phyloP scores from a whole-genome alignment of 1,284 basidiomycete genomes.

The Kwoniella shivajii region DNA sequence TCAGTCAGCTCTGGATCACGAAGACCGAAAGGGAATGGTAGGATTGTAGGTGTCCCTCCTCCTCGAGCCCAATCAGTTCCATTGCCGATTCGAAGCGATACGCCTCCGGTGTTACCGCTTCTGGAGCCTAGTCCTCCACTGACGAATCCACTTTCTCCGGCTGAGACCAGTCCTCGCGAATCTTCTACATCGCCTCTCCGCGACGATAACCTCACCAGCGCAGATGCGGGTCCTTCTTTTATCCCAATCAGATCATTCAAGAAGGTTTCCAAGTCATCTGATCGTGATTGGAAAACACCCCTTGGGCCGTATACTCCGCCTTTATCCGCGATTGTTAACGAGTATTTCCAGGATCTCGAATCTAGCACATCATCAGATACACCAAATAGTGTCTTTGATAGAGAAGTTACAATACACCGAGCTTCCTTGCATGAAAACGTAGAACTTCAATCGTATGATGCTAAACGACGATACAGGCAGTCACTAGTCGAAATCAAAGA shows the following conservation, averaged over 20 bases:
- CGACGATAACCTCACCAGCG: neutral
- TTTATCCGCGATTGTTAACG: constrained; percentile 3
- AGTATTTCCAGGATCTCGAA: constrained; percentile 6
- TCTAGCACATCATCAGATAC: neutral
- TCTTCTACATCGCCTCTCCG: neutral
- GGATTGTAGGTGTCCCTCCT: neutral
- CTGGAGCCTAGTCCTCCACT: neutral
- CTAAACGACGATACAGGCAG: constrained; percentile 24
- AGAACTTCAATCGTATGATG: constrained; percentile 13
- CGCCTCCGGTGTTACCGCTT: constrained; percentile 1
- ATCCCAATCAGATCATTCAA: constrained; percentile 2
- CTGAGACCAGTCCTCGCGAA: neutral
- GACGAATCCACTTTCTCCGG: neutral
- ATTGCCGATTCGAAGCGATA: neutral
- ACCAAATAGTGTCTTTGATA: neutral
- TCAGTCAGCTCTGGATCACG: neutral
- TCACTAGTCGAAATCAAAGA: constrained; percentile 37
- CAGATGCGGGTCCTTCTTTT: neutral
- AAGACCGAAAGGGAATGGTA: neutral
- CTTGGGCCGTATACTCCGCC: constrained; percentile 14
- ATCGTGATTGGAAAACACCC: constrained; percentile 2
- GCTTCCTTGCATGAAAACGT: neutral
- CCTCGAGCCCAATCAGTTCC: constrained; percentile 6
- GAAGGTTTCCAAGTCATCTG: neutral
- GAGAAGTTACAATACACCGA: constrained; percentile 1